A percentile compares a stretch with the other conserved stretches of the same genome.
Evolutionary conservation across 352 stramenopile genomes (phyloP).

Genomic region (Phytophthora cryptogea): DNA sequence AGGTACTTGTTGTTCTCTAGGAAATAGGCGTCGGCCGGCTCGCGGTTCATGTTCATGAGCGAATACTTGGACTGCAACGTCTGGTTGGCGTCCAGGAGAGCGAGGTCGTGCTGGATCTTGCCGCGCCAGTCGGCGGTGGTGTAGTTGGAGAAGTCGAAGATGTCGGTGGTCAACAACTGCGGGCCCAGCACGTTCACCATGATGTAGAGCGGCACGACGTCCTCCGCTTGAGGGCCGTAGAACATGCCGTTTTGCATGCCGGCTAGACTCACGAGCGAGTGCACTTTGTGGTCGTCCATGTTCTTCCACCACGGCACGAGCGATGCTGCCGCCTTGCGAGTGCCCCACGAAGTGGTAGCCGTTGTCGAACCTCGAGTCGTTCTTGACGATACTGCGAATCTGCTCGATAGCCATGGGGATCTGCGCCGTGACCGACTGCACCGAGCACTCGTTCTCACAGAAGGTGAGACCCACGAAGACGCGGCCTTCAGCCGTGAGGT

Average conservation of each 20-base stretch:
- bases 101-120: slow-evolving; percentile 45
- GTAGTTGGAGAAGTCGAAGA: slow-evolving; percentile 44
- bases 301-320: slow-evolving; percentile 53
- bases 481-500: slow-evolving; percentile 34
- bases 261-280: slow-evolving; percentile 49
- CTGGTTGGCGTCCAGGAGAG: slow-evolving; percentile 32
- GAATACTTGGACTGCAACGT: slow-evolving; percentile 42
- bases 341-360: slow-evolving; percentile 60
- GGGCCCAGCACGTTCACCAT: slow-evolving; percentile 41
- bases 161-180: slow-evolving; percentile 23
- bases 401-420: slow-evolving; percentile 49
- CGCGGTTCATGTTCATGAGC: slow-evolving; percentile 45
- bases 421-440: slow-evolving; percentile 37
- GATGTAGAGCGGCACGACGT: slow-evolving; percentile 35
- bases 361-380: slow-evolving; percentile 37
- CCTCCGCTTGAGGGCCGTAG: slow-evolving; percentile 44
- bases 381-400: slow-evolving; percentile 41
- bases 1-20: slow-evolving; percentile 38
- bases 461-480: slow-evolving; percentile 47
- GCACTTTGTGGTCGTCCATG: slow-evolving; percentile 59
- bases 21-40: slow-evolving; percentile 31
- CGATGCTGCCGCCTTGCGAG: slow-evolving; percentile 47
- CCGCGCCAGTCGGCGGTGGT: slow-evolving; percentile 25
- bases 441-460: slow-evolving; percentile 45
- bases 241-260: slow-evolving; percentile 59